Evolutionary conservation across 371 early-diverging fungal genomes (phyloP), one percentile per base, ranked within the genome.

Genomic region (Amoeboaphelidium occidentale): DNA sequence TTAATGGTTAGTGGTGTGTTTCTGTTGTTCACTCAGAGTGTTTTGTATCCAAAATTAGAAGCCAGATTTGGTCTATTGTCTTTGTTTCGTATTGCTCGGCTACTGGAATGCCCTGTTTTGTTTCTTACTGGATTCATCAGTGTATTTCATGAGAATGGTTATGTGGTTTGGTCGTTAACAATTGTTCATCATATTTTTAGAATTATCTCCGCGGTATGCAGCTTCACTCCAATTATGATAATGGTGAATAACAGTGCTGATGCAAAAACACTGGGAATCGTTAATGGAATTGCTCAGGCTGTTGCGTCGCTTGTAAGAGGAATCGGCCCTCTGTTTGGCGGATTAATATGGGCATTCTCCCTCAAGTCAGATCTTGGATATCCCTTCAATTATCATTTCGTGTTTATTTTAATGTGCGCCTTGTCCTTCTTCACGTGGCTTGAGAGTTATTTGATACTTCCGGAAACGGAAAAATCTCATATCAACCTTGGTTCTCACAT

Each of bases 221-320:
- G 66, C 0, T 76, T 71, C 50, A 82, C 79, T 2, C 61, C 71
- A 1, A 53, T 72, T 45, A 73, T 72, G 63, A 66, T 76, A 25
- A 63, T 76, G 66, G 67, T 73, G 43, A 75, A 65, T 45, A 75
- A 74, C 48, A 69, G 74, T 0, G 72, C 78, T 2, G 59, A 65
- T 6, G 50, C 63, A 13, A 65, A 63, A 24, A 55, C 67, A 12
- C 61, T 81, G 22, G 80, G 80, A 0, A 67, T 66, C 0, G 76
- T 81, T 13, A 79, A 79, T 47, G 79, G 78, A 3, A 57, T 76
- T 12, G 72, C 70, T 1, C 76, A 75, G 47, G 72, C 73, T 0
- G 61, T 69, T 24, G 64, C 75, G 2, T 61, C 74, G 3, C 60
- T 76, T 50, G 69, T 73, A 42, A 60, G 81, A 20, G 73, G 70